Evolutionary conservation across 768 basidiomycete genomes (phyloP), one percentile per base, ranked within the genome.

Genomic region (Boletales sp.): DNA sequence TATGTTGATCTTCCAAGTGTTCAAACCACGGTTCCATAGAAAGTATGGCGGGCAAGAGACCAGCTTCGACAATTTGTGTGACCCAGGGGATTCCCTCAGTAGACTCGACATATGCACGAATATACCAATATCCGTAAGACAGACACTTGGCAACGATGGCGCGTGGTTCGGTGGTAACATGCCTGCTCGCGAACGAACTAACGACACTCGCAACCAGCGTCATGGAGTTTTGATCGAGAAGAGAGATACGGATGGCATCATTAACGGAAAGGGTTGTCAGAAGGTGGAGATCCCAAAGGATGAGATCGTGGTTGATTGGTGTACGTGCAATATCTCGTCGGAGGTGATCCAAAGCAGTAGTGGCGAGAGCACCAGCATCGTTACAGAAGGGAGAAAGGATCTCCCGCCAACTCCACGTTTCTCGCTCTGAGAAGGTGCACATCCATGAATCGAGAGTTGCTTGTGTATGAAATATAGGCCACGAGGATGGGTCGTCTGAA

Each of bases 221-320:
- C 56, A 68, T 55, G 13, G 62, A 60, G 15, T 44, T 47, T 13
- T 57, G 62, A 15, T 54, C 57, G 19, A 66, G 56, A 38, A 67
- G 46, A 40, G 59, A 49, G 9, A 55, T 44, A 25, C 66, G 54
- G 41, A 66, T 64, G 8, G 49, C 13, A 11, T 60, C 49, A 15
- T 67, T 59, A 2, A 66, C 25, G 28, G 65, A 68, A 17, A 66
- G 49, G 6, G 46, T 40, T 2, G 59, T 67, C 38, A 68, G 38
- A 18, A 66, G 54, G 44, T 68, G 65, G 44, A 60, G 59, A 41
- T 67, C 64, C 65, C 65, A 67, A 25, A 62, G 51, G 42, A 68
- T 38, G 41, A 59, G 53, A 41, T 68, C 62, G 47, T 56, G 62
- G 41, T 66, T 57, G 41, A 57, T 48, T 9, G 64, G 57, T 8